Percentiles rank a stretch among this genome's conserved stretches.
phyloP scores from a whole-genome alignment of 345 rosid species.

The Carallia brachiata region DNA sequence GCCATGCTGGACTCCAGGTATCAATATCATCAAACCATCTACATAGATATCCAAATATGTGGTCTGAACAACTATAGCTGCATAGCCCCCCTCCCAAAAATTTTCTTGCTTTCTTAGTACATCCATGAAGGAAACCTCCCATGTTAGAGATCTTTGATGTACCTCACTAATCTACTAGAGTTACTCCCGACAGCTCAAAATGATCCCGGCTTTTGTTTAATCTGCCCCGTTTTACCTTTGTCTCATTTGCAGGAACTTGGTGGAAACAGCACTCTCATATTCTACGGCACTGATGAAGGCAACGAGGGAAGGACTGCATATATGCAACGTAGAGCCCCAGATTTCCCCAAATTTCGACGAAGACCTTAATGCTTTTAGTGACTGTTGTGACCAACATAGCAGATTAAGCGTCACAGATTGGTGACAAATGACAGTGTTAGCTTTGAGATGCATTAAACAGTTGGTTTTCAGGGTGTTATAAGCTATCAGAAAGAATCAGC shows the following conservation, averaged over 20 bases:
- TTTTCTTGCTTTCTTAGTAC: neutral
- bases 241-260: conserved; percentile 55
- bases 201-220: neutral
- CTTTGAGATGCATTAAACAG: too few relatives aligned
- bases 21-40: too few relatives aligned
- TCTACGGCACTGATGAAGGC: conserved; percentile 84
- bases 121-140: neutral
- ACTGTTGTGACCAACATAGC: neutral
- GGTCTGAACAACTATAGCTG: too few relatives aligned
- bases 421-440: too few relatives aligned
- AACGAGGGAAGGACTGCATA: conserved; percentile 81
- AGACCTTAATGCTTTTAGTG: conserved; percentile 42
- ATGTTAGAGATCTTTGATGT: neutral
- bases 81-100: neutral
- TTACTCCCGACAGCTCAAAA: too few relatives aligned
- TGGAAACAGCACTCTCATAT: conserved; percentile 82
- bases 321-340: conserved; percentile 64
- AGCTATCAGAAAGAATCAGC: too few relatives aligned
- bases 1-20: conserved; percentile 94
- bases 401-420: neutral
- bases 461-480: too few relatives aligned
- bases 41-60: too few relatives aligned
- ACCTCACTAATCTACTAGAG: too few relatives aligned
- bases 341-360: conserved; percentile 74
- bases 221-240: neutral